phyloP scores from a whole-genome alignment of 192 early-diverging fungal genomes.

The Spizellomyces punctatus region DNA sequence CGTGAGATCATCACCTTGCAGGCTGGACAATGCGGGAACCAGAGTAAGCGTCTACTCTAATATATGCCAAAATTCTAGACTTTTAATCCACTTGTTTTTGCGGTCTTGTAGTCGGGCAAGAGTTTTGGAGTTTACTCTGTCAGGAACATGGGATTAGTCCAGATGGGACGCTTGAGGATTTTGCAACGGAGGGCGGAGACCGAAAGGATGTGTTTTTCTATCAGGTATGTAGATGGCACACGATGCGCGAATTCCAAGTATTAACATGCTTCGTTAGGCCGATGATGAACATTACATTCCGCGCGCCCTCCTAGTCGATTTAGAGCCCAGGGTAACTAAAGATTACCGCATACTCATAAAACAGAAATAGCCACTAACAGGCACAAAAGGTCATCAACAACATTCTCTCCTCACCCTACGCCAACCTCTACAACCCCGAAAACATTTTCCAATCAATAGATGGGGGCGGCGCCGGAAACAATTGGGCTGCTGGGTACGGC shows the following conservation, averaged over 20 bases:
- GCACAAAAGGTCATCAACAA: conserved; percentile 79
- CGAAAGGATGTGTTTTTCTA: conserved; percentile 99
- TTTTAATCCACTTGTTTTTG: not conserved
- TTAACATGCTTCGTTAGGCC: conserved; percentile 58
- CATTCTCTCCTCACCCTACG: conserved; percentile 82
- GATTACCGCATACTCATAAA: not conserved
- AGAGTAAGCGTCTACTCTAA: conserved; percentile 61
- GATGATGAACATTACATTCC: conserved; percentile 99
- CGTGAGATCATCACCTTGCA: conserved; percentile 97
- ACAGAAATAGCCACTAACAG: not conserved
- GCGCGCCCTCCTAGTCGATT: conserved; percentile 85
- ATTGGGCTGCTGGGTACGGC: conserved; percentile 90
- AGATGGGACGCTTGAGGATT: conserved; percentile 92
- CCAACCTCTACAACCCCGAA: conserved; percentile 96
- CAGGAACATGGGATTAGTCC: conserved; percentile 92
- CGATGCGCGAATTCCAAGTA: not conserved
- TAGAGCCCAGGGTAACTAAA: conserved; percentile 83
- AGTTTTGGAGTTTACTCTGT: conserved; percentile 95
- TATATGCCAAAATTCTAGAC: conserved; percentile 27
- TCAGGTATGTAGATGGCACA: conserved; percentile 60
- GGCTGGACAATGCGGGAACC: conserved; percentile 97
- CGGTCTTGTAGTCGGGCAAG: conserved; percentile 73
- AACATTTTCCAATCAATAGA: conserved; percentile 92
- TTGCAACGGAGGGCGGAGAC: conserved; percentile 85
- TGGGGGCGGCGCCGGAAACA: conserved; percentile 97